Evolutionary conservation across 768 basidiomycete species (phyloP), one percentile per base, ranked within the genome.

Genomic region (Agaricus blazei): DNA sequence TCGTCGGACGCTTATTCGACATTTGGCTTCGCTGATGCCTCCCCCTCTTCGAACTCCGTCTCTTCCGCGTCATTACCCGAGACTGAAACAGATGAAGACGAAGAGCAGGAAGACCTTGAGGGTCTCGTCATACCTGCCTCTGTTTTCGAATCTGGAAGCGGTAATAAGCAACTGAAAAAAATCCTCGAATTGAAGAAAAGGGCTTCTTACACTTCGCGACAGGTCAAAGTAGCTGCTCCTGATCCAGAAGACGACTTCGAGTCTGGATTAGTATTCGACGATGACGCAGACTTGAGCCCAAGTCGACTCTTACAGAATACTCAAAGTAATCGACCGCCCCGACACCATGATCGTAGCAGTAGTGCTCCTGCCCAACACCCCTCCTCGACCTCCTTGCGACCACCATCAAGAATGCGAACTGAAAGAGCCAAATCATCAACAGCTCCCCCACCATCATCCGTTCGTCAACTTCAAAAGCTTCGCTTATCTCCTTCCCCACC

Each of bases 1-100:
- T 92, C 90, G n/a, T 93, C 90, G 24, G 91, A 93, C 66, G 82
- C 88, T 8, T 91, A 89, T 62, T 91, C 90, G 40, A 80, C 84
- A 23, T 78, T 93, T 36, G 86, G 89, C 48, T 86, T 92, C 59
- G 82, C 83, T 41, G 84, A 85, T 59, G 80, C 79, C 19, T 86
- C 83, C 2, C 79, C 82, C 3, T 90, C 88, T 11, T 88, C 87
- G 27, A 85, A 83, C 57, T 88, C 86, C 38, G 79, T 80, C 0
- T 82, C 83, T 2, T 87, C 86, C 8, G 81, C 79, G 0, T 83
- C 83, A 3, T 83, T 85, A 26, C 85, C 86, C 2, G 84, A 83
- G 54, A 82, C 87, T 0, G 90, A 90, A 64, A 84, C 84, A 8
- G 90, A 91, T 34, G 80, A 80, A 29, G 84, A 85, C 24, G 82